These are phyloP conservation scores for Trametes punicea DNA, from an alignment of 768 basidiomycete genomes.

Conservation along the genomic window DNA sequence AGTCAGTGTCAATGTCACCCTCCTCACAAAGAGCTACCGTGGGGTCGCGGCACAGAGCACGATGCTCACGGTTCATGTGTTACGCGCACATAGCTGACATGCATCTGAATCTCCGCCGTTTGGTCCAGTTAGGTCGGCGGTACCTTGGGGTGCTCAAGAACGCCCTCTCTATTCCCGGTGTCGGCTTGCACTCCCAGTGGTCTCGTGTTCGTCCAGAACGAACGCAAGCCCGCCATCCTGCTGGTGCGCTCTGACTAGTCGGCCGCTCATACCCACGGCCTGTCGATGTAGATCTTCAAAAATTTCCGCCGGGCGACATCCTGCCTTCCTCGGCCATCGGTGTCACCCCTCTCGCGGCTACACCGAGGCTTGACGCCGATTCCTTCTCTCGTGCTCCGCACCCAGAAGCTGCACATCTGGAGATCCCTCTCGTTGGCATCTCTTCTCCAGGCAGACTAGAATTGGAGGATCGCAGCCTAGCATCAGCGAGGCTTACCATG, in stretches of 20 bases:
- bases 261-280: conserved; percentile 2
- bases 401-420: not conserved
- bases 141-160: not conserved
- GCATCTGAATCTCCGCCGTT: not conserved
- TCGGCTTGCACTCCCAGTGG: not conserved
- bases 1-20: not conserved
- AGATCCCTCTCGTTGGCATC: not conserved
- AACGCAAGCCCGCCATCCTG: not conserved
- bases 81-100: not conserved
- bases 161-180: not conserved
- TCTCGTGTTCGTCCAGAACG: conserved; percentile 8
- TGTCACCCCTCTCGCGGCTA: conserved; percentile 2
- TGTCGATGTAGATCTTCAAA: conserved; percentile 14
- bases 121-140: not conserved
- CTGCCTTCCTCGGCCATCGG: conserved; percentile 9
- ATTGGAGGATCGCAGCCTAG: not conserved
- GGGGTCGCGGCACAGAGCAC: conserved; percentile 1
- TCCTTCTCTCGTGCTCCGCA: conserved; percentile 3
- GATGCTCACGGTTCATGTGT: not conserved
- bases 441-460: not conserved
- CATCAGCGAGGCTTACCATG: not conserved
- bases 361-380: conserved; percentile 8
- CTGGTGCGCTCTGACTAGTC: not conserved
- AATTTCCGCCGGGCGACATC: conserved; percentile 4
- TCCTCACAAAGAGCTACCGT: not conserved